These are phyloP conservation scores for Fusarium sp. DNA, from an alignment of 2,329 filamentous ascomycete genomes.

Conservation along the genomic window DNA sequence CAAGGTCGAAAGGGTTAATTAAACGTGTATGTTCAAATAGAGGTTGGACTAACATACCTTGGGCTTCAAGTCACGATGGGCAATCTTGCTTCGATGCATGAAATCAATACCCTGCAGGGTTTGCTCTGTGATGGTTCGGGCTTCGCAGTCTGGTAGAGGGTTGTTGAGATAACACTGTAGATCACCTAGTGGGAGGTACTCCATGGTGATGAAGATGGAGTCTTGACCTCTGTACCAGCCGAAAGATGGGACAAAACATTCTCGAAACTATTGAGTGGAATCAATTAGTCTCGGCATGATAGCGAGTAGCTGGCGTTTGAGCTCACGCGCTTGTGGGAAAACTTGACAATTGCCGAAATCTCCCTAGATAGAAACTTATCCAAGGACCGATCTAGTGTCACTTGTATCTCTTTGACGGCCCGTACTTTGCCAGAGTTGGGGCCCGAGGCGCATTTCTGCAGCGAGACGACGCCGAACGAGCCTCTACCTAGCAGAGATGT, in stretches of 20 bases:
- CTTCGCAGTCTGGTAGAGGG: not conserved
- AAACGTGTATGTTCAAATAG: not conserved
- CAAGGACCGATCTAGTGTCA: not conserved
- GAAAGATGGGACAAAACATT: constrained; percentile 3
- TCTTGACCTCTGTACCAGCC: not conserved
- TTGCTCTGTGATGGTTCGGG: not conserved
- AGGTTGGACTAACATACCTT: not conserved
- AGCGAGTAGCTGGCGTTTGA: not conserved
- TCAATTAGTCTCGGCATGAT: not conserved
- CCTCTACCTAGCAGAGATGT: not conserved
- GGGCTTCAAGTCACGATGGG: constrained; percentile 7
- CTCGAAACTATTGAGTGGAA: not conserved
- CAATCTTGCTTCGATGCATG: constrained; percentile 4
- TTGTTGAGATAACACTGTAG: not conserved
- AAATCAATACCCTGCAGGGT: not conserved
- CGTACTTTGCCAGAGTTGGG: not conserved
- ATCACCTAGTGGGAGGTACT: not conserved
- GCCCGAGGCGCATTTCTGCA: not conserved
- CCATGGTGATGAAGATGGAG: constrained; percentile 10
- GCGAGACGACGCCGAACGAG: not conserved
- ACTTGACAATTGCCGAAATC: not conserved
- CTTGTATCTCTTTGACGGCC: not conserved
- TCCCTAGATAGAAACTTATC: not conserved
- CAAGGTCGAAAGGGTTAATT: not conserved
- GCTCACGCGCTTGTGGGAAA: constrained; percentile 1